phyloP scores from a whole-genome alignment of 192 early-diverging fungal species.

The Anaeromyces robustus region DNA sequence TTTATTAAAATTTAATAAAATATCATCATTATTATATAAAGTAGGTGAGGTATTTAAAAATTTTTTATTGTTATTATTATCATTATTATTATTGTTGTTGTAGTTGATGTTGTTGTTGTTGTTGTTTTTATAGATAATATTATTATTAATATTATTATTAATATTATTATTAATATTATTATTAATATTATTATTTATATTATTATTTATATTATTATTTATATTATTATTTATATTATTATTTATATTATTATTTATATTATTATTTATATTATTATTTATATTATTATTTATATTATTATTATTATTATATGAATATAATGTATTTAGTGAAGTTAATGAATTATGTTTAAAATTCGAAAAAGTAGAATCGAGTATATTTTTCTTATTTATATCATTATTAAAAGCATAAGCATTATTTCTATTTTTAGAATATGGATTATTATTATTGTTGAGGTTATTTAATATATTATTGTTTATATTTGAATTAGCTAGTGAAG shows the following conservation, averaged over 20 bases:
- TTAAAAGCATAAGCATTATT: background rate
- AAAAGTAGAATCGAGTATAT: background rate
- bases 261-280: background rate
- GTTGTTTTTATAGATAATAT: too few relatives aligned
- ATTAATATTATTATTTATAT: background rate
- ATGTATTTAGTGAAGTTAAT: background rate
- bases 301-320: background rate
- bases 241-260: background rate
- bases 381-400: background rate
- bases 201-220: background rate
- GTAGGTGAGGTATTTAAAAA: too few relatives aligned
- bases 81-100: too few relatives aligned
- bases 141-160: too few relatives aligned
- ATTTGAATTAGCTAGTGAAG: background rate
- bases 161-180: background rate
- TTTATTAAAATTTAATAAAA: background rate
- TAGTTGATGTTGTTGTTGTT: too few relatives aligned
- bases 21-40: too few relatives aligned
- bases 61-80: too few relatives aligned
- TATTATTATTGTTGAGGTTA: background rate
- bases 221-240: background rate
- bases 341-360: background rate
- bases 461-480: background rate
- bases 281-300: background rate
- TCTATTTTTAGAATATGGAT: background rate